Evolutionary conservation across 441 rosid species (phyloP), one percentile per base, ranked within the genome.

Genomic region (Corymbia citriodora): DNA sequence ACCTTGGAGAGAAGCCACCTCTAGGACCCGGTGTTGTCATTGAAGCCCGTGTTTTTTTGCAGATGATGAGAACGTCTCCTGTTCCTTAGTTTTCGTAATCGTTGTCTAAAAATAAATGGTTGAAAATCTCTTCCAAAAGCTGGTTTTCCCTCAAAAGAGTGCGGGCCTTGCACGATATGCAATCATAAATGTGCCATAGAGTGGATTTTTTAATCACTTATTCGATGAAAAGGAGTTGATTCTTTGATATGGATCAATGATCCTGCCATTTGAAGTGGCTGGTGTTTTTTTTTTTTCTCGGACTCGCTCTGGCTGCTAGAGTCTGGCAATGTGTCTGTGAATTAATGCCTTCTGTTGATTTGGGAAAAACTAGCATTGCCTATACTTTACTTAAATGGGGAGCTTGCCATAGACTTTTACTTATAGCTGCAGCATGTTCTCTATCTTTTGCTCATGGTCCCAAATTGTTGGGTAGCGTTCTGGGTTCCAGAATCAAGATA

Each of bases 91-190:
- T 45, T 79, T 79, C 18, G 52, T 45, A 25, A 79, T 23, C 6
- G 3, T 10, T 72, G 83, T 49, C 83, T 72, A 19, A 72, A 27
- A 6, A 19, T 45, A 7, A 7, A 59, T 10, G 65, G 11, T 59
- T 59, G 65, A 59, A 25, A 59, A 19, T 0, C 49, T 72, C 1
- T 36, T 72, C 83, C 16, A 21, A 36, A 72, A 72, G 49, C 83
- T 0, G 83, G 83, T 72, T 72, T 5, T 18, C 0, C 1, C 0
- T 27, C 10, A 36, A 70, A 33, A 5, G 36, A 9, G 48, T 48
- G 49, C 27, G 3, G 50, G 50, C 83, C 49, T 72, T 36, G 83
- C 83, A 16, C 83, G 8, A 21, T 72, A 19, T 36, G 9, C 49
- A 72, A 36, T 10, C 1, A 72, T 72, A 10, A 19, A 49, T 15